Evolutionary conservation across 2,329 filamentous ascomycete species (phyloP), one percentile per base, ranked within the genome.

Genomic region (Rhytidhysteron rufulum): DNA sequence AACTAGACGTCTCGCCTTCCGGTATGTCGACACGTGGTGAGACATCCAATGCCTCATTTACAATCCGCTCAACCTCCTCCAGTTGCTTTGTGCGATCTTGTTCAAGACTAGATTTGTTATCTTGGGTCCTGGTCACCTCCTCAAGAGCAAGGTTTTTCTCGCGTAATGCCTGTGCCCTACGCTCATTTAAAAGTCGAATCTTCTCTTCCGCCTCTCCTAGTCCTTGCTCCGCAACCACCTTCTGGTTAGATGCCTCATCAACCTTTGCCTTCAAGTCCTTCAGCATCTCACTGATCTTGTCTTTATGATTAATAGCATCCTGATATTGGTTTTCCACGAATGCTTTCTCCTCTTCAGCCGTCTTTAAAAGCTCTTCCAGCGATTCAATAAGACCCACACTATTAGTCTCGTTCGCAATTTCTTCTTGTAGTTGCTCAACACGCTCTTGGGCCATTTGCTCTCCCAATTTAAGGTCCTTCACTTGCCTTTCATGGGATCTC

Each of bases 371-470:
- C 7, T 57, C 53, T 40, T 71, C 52, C 3, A 71, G 57, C 32
- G 65, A 62, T 15, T 72, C 68, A 9, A 74, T 59, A 30, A 54
- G 57, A 4, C 70, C 82, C 55, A 88, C 87, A 40, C 81, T 79
- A 3, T 84, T 71, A 37, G 65, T 68, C 41, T 78, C 74, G 40
- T 67, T 69, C 16, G 80, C 77, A 31, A 82, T 68, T 10, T 77
- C 83, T 44, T 86, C 74, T 46, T 88, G 82, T 29, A 94, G 72
- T 32, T 80, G 78, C 39, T 80, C 77, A 22, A 85, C 72, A 5
- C 72, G 69, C 37, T 83, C 80, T 37, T 84, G 77, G 5, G 82
- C 77, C 37, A 70, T 66, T 45, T 88, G 82, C 24, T 76, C 59
- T 3, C 74, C 66, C 29, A 78, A 64, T 43, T 76, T 75, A 13